Percentiles rank a stretch among this genome's conserved stretches.
Conservation (phyloP, 495 filamentous ascomycete species). For the Astrothelium subdiscretum region DNA sequence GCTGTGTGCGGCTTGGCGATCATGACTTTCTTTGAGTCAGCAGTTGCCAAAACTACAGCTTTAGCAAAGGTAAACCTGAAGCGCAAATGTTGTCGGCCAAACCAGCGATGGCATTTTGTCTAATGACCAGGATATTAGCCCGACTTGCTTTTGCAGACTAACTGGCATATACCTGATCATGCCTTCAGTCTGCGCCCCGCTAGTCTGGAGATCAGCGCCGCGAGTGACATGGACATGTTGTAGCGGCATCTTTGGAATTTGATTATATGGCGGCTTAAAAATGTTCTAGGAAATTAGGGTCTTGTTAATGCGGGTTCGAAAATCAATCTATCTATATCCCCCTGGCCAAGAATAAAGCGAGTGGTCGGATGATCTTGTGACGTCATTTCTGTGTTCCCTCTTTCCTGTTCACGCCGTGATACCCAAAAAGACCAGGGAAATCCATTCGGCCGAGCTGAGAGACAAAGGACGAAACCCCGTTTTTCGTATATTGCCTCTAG, state of each 20-base stretch:
- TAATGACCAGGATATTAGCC: neutral
- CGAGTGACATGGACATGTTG: constrained; percentile 20
- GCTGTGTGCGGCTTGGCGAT: constrained; percentile 41
- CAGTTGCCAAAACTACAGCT: neutral
- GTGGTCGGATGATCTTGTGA: neutral
- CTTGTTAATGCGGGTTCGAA: neutral
- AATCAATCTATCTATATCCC: neutral
- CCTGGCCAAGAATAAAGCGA: neutral
- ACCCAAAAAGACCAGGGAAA: no score
- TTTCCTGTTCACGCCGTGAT: neutral
- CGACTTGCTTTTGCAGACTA: neutral
- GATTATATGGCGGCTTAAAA: neutral
- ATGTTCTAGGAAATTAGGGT: neutral
- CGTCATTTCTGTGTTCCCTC: neutral
- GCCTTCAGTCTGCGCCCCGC: constrained; percentile 36
- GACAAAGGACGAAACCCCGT: neutral
- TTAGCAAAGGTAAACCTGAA: constrained; percentile 5
- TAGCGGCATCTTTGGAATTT: constrained; percentile 6
- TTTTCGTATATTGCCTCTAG: neutral
- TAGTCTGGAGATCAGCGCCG: constrained; percentile 15
- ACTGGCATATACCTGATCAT: constrained; percentile 28
- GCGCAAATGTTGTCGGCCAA: constrained; percentile 46
- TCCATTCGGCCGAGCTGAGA: neutral
- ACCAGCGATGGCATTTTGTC: constrained; percentile 45
- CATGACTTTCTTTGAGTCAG: constrained; percentile 30